A percentile compares a stretch with the other conserved stretches of the same genome.
Conservation (phyloP, 2,329 filamentous ascomycete genomes). For the Diaporthe helianthi region DNA sequence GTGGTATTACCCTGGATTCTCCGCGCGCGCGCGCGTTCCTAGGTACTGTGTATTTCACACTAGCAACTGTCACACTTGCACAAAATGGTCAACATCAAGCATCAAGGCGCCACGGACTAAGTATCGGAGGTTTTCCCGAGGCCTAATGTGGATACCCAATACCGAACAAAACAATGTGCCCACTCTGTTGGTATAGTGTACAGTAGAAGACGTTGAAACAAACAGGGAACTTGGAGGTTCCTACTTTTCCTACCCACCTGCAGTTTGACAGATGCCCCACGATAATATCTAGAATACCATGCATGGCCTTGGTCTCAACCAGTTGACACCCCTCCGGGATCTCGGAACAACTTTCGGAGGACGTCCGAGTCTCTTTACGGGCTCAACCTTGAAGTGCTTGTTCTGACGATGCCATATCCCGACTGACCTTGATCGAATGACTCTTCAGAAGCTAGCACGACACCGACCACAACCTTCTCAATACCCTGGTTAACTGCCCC, state of each 20-base stretch:
- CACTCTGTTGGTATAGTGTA: too few species aligned
- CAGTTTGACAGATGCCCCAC: constrained; percentile 40
- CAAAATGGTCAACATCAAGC: background rate
- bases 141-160: background rate
- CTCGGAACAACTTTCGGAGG: constrained; percentile 61
- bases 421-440: constrained; percentile 45
- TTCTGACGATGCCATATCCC: constrained; percentile 51
- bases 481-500: constrained; percentile 49
- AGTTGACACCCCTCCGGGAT: too few species aligned
- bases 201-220: constrained; percentile 48
- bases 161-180: background rate
- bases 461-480: constrained; percentile 46
- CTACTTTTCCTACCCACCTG: constrained; percentile 55
- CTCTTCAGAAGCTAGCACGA: constrained; percentile 27
- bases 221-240: constrained; percentile 55
- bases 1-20: background rate
- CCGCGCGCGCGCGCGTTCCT: background rate
- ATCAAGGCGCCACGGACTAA: background rate
- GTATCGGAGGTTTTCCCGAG: background rate
- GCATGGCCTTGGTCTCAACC: constrained; percentile 36
- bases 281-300: constrained; percentile 37
- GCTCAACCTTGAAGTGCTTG: constrained; percentile 60
- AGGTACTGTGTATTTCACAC: too few species aligned
- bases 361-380: too few species aligned
- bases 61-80: background rate